Percentiles rank a stretch among this genome's conserved stretches.
Evolutionary conservation across 305 asterid species (phyloP).

Genomic region (Solanum hybrid): DNA sequence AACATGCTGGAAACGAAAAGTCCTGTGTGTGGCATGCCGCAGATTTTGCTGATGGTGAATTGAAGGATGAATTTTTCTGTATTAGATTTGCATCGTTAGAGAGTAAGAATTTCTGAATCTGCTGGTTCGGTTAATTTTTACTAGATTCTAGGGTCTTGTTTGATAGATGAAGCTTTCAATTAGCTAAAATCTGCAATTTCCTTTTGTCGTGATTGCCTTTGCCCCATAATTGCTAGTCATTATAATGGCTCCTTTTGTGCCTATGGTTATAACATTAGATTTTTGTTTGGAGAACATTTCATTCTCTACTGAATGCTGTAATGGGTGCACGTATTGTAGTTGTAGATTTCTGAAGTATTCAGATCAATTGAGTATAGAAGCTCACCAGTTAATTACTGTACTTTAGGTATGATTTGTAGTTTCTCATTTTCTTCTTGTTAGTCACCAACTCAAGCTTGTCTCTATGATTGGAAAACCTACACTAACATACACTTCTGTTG

Average conservation of each 20-base stretch:
- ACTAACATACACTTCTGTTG: not conserved
- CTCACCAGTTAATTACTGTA: not conserved
- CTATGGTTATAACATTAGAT: not conserved
- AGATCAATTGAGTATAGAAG: not conserved
- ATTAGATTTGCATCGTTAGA: constrained; percentile 39
- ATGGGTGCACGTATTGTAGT: not conserved
- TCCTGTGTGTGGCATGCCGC: constrained; percentile 49
- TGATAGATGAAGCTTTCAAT: not conserved
- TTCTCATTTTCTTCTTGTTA: not conserved
- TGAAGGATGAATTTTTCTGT: constrained; percentile 39
- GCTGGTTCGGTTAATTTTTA: not conserved
- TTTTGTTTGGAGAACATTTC: not conserved
- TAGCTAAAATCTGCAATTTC: not conserved
- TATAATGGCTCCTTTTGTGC: not conserved
- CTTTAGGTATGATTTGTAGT: not conserved
- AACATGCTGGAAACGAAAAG: constrained; percentile 39
- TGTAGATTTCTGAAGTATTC: not conserved
- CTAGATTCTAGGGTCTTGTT: not conserved
- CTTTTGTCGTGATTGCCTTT: not conserved
- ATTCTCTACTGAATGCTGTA: not conserved
- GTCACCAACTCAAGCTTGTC: not conserved
- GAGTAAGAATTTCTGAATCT: constrained; percentile 19
- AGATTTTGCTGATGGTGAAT: constrained; percentile 43
- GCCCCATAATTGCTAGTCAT: not conserved
- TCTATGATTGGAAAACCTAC: not conserved